phyloP scores from a whole-genome alignment of 23 red algal species.

The Gracilaria domingensis region DNA sequence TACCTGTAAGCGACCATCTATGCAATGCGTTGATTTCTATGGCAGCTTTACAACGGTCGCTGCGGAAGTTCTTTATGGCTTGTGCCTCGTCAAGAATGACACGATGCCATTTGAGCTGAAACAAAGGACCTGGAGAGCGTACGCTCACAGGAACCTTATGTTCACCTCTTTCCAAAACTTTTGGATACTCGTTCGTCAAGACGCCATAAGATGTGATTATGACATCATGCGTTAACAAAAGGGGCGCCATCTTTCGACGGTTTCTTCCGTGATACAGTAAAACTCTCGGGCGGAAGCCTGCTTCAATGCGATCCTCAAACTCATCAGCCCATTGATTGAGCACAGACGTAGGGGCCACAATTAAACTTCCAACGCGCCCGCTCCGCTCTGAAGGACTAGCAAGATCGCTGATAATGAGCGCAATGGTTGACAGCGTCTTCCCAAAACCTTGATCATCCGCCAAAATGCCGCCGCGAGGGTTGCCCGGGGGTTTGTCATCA shows the following conservation, averaged over 20 bases:
- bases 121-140: conserved; percentile 43
- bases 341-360: conserved; percentile 78
- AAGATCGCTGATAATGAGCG: conserved; percentile 33
- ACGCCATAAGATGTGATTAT: conserved; percentile 84
- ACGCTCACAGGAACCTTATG: not conserved
- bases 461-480: conserved; percentile 50
- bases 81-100: conserved; percentile 95
- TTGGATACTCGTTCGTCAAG: conserved; percentile 49
- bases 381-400: not conserved
- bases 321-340: conserved; percentile 75
- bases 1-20: conserved; percentile 84
- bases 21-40: conserved; percentile 37
- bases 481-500: not conserved
- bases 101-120: conserved; percentile 71
- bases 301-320: conserved; percentile 43
- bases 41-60: conserved; percentile 33
- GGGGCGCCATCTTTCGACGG: not conserved
- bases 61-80: conserved; percentile 73
- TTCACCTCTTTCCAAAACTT: conserved; percentile 33
- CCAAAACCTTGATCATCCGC: conserved; percentile 75
- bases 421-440: conserved; percentile 63
- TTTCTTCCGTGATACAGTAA: conserved; percentile 75
- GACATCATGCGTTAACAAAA: conserved; percentile 55
- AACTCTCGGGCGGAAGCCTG: conserved; percentile 30
- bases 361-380: conserved; percentile 35